A percentile compares a stretch with the other conserved stretches of the same genome.
Evolutionary conservation across 148 eudicot species (phyloP).

Genomic region (Rhododendron vialii): DNA sequence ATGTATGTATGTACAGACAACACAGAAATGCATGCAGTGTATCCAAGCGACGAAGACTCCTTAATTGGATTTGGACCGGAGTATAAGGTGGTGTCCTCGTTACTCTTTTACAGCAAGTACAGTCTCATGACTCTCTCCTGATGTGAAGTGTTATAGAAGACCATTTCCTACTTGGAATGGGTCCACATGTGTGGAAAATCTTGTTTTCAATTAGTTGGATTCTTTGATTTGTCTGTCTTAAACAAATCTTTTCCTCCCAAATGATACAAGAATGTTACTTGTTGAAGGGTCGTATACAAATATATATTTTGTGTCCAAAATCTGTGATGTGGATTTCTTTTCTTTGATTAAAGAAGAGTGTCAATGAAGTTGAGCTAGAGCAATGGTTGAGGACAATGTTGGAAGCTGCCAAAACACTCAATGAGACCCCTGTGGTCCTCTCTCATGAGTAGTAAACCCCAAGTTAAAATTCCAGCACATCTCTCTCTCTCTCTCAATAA

Average conservation of each 20-base stretch:
- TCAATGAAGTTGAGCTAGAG: constrained; percentile 8
- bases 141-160: neutral
- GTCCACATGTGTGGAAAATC: neutral
- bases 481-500: constrained; percentile 7
- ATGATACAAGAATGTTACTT: constrained; percentile 5
- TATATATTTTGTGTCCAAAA: neutral
- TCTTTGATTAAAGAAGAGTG: constrained; percentile 6
- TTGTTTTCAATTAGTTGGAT: constrained; percentile 3
- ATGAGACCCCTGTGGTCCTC: constrained; percentile 1
- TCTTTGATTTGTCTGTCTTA: neutral
- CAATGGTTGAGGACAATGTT: constrained; percentile 3
- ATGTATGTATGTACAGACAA: neutral
- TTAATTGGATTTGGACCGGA: neutral
- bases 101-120: neutral
- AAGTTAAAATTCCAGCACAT: constrained; percentile 8
- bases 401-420: constrained; percentile 22
- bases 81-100: neutral
- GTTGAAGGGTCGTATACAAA: neutral
- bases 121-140: neutral
- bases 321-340: neutral
- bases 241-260: neutral
- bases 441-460: constrained; percentile 10
- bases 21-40: neutral
- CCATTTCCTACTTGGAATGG: neutral
- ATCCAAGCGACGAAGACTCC: neutral